phyloP scores from a whole-genome alignment of 2,329 filamentous ascomycete genomes.

The Diatrype stigma region DNA sequence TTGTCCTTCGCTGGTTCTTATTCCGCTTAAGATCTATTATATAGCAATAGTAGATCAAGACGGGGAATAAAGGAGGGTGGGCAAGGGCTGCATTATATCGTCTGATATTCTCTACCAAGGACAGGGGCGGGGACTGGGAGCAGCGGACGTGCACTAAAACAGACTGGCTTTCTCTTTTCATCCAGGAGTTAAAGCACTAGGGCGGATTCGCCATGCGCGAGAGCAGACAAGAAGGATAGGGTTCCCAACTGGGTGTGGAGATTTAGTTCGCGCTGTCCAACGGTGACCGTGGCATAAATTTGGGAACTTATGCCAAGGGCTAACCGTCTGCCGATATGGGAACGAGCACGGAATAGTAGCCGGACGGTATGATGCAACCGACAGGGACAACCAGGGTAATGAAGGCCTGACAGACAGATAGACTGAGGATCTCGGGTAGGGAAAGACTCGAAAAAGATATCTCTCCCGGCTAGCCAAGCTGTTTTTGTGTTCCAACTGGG shows the following conservation, averaged over 20 bases:
- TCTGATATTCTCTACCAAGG: constrained; percentile 40
- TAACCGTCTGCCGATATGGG: constrained; percentile 46
- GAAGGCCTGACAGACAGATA: constrained; percentile 29
- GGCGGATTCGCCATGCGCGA: constrained; percentile 44
- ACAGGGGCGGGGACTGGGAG: constrained; percentile 31
- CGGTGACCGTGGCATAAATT: constrained; percentile 54
- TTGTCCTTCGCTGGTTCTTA: constrained; percentile 23
- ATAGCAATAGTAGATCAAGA: constrained; percentile 31
- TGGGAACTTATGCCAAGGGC: constrained; percentile 55
- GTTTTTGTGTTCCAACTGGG: constrained; percentile 16
- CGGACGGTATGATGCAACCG: constrained; percentile 39
- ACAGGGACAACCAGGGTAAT: constrained; percentile 30
- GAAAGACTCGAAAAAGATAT: constrained; percentile 32
- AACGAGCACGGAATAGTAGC: constrained; percentile 37
- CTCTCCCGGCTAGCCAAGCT: constrained; percentile 22
- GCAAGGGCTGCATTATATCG: constrained; percentile 42
- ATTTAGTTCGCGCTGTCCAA: constrained; percentile 40
- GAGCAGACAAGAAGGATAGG: constrained; percentile 32
- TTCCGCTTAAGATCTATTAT: constrained; percentile 32
- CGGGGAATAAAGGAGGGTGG: constrained; percentile 28
- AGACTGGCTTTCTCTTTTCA: constrained; percentile 36
- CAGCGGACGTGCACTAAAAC: constrained; percentile 36
- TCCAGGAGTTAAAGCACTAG: constrained; percentile 43
- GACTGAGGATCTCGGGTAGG: constrained; percentile 26
- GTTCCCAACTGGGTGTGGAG: constrained; percentile 42